Conservation (phyloP, 129 eudicot genomes). For the Flaveria robusta region DNA sequence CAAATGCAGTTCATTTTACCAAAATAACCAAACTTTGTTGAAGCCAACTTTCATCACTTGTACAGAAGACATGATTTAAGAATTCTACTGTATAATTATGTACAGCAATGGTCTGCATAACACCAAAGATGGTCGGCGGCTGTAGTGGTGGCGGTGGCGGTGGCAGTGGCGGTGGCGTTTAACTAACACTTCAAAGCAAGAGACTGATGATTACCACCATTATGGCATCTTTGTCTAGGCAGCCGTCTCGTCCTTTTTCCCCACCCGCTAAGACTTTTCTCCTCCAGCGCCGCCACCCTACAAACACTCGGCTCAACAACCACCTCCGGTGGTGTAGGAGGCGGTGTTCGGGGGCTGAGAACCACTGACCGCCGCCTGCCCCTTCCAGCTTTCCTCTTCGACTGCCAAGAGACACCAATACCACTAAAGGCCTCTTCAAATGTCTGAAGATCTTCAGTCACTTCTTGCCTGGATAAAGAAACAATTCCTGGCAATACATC, state of each 20-base stretch:
- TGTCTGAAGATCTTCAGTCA: slow-evolving; percentile 63
- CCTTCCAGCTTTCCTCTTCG: slow-evolving; percentile 41
- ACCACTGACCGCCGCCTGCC: slow-evolving; percentile 46
- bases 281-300: slow-evolving; percentile 41
- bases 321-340: slow-evolving; percentile 9
- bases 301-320: slow-evolving; percentile 35
- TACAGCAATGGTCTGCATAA: slow-evolving; percentile 26
- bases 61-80: slow-evolving; percentile 18
- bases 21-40: slow-evolving; percentile 20
- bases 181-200: slow-evolving; percentile 51
- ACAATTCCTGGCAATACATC: slow-evolving; percentile 71
- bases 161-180: neutral
- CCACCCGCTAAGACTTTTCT: slow-evolving; percentile 64
- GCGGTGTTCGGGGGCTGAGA: slow-evolving; percentile 9
- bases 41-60: slow-evolving; percentile 22
- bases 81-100: slow-evolving; percentile 35
- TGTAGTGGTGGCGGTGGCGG: neutral
- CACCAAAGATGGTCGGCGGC: neutral
- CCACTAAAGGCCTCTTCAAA: slow-evolving; percentile 60
- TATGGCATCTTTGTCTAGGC: slow-evolving; percentile 65
- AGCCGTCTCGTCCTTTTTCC: slow-evolving; percentile 80
- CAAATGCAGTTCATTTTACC: slow-evolving; percentile 9
- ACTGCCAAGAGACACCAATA: slow-evolving; percentile 53
- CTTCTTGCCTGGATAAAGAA: slow-evolving; percentile 54
- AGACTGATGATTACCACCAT: slow-evolving; percentile 33